Conservation (phyloP, 1,139 yeast species). For the Pichia kudriavzevii region DNA sequence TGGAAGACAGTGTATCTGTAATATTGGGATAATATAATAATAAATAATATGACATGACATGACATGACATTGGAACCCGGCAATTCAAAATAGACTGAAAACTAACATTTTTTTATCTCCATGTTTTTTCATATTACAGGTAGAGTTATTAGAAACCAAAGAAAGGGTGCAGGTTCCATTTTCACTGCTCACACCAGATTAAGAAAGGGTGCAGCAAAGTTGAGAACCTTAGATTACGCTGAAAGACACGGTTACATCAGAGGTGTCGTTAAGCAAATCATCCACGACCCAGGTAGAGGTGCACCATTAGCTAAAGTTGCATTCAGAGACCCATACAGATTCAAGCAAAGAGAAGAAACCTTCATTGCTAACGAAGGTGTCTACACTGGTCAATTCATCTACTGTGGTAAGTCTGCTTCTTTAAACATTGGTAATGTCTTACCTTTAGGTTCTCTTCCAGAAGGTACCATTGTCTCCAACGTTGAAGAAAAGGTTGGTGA, state of each 20-base stretch:
- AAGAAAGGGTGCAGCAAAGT: constrained; percentile 99
- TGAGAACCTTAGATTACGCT: constrained; percentile 97
- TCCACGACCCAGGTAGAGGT: constrained; percentile 99
- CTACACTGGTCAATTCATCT: constrained; percentile 97
- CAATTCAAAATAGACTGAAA: background rate
- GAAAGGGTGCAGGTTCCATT: constrained; percentile 99
- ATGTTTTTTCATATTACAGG: no score
- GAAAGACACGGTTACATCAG: constrained; percentile 99
- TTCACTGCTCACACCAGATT: constrained; percentile 99
- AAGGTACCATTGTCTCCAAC: constrained; percentile 98
- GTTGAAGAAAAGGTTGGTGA: constrained; percentile 99
- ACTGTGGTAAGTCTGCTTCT: constrained; percentile 98
- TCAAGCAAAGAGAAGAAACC: constrained; percentile 96
- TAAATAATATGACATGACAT: no score
- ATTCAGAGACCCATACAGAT: constrained; percentile 99
- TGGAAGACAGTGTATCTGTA: no score
- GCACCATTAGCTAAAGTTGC: constrained; percentile 99
- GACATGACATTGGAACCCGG: no score
- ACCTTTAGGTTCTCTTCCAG: constrained; percentile 96
- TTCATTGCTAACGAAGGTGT: constrained; percentile 99
- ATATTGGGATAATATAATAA: no score
- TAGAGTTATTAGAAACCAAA: constrained; percentile 99
- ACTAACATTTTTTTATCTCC: constrained; percentile 16
- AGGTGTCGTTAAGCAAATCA: constrained; percentile 96
- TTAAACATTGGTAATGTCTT: constrained; percentile 95